Conservation (phyloP, 2,329 filamentous ascomycete species). For the Colletotrichum musae region DNA sequence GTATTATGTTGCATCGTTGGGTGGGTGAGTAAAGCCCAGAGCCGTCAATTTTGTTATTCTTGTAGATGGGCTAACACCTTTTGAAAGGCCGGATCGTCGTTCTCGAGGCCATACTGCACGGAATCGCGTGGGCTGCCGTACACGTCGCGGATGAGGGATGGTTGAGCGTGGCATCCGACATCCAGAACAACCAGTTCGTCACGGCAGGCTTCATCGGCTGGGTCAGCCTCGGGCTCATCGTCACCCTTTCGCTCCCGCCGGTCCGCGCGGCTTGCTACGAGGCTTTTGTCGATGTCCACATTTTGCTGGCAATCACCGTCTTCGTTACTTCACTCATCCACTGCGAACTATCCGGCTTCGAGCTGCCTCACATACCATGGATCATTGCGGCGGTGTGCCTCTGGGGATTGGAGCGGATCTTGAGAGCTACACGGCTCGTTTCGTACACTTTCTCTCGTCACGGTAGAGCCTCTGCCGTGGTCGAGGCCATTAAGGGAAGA, state of each 20-base stretch:
- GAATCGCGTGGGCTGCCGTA: constrained; percentile 1
- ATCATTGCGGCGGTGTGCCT: constrained; percentile 70
- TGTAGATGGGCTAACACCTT: background rate
- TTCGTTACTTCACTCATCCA: background rate
- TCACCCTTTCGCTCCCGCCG: background rate
- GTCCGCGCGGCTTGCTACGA: constrained; percentile 1
- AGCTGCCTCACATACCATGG: constrained; percentile 67
- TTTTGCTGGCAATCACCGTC: background rate
- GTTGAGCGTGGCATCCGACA: background rate
- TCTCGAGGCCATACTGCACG: background rate
- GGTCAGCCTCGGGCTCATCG: background rate
- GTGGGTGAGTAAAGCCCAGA: background rate
- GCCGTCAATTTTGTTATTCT: background rate
- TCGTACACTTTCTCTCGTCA: constrained; percentile 60
- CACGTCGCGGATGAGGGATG: constrained; percentile 2
- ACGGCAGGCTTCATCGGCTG: constrained; percentile 3
- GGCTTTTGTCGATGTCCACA: constrained; percentile 5
- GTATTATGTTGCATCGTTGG: constrained; percentile 48
- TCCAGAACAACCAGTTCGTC: background rate
- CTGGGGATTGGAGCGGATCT: constrained; percentile 70
- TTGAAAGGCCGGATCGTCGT: background rate
- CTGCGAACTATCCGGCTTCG: constrained; percentile 1
- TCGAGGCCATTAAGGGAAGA: constrained; percentile 63
- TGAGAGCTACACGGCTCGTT: constrained; percentile 60
- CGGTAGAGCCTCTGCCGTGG: constrained; percentile 58